Percentiles rank a stretch among this genome's conserved stretches.
Conservation (phyloP, 805 yeast species). For the Aciculoconidium aculeatum region DNA sequence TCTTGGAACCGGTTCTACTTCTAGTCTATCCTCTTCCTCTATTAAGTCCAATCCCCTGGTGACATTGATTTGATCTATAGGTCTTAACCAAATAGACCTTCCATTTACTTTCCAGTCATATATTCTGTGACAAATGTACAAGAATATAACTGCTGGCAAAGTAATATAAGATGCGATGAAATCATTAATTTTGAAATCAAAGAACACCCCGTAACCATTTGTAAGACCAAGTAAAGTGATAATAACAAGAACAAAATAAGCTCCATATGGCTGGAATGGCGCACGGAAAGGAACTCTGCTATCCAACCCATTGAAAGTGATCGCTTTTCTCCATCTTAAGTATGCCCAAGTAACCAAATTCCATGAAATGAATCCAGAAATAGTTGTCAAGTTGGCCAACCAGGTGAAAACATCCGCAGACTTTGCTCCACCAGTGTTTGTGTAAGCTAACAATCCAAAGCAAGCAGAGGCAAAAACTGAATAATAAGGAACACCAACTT, state of each 20-base stretch:
- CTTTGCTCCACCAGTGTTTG: slow-evolving; percentile 45
- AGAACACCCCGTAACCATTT: slow-evolving; percentile 69
- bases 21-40: slow-evolving; percentile 45
- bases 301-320: slow-evolving; percentile 43
- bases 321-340: slow-evolving; percentile 61
- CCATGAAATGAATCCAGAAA: slow-evolving; percentile 67
- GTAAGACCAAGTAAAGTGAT: slow-evolving; percentile 53
- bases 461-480: slow-evolving; percentile 26
- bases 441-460: slow-evolving; percentile 44
- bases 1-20: slow-evolving; percentile 32
- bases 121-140: slow-evolving; percentile 55
- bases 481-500: slow-evolving; percentile 39
- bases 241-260: slow-evolving; percentile 47
- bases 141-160: slow-evolving; percentile 46
- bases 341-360: slow-evolving; percentile 46
- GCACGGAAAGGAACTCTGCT: slow-evolving; percentile 58
- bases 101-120: slow-evolving; percentile 30
- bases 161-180: slow-evolving; percentile 73
- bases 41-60: slow-evolving; percentile 54
- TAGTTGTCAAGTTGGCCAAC: slow-evolving; percentile 60
- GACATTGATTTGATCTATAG: slow-evolving; percentile 56
- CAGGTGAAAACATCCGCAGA: slow-evolving; percentile 54
- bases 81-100: slow-evolving; percentile 35
- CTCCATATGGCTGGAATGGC: slow-evolving; percentile 50
- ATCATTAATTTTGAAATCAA: slow-evolving; percentile 49